Base-by-base conservation (phyloP, 2,329 filamentous ascomycete genomes). In the Thielaviopsis ethacetica region DNA sequence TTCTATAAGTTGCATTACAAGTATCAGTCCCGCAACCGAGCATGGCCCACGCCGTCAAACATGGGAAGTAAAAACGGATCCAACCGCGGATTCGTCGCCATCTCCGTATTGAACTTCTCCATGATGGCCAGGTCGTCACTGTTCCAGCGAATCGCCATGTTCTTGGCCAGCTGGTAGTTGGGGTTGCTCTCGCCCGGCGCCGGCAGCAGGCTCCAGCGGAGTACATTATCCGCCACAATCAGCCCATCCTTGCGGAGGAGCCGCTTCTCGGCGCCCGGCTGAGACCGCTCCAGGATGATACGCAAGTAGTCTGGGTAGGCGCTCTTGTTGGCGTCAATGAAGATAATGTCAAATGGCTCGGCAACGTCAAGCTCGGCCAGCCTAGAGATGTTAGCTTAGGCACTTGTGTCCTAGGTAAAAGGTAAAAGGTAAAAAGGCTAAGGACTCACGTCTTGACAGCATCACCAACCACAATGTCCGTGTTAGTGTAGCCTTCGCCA, bases 141-240 rank as follows among this genome's bases (percentile, higher is more conserved):
- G 5, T 9, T 30, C n/a, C 27, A 22, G 7, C 19, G 2, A 7
- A 56, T 26, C 1, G 44, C 61, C 60, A 61, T 64, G 26, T 30
- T 53, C 55, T 59, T 58, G 62, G 62, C 60, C 58, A 66, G 44
- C 30, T 59, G 21, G 22, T 51, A 51, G 41, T 59, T 59, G 21
- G 71, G 71, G 62, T 74, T 73, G 13, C 68, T 68, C 12, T 67
- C 64, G 61, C 67, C 68, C 24, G 70, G 68, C 19, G 72, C 70
- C 4, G 74, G 76, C 3, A 80, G 74, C 13, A 77, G 67, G 6
- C 72, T 77, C 6, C 69, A 67, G 2, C 74, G 73, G 26, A 82
- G 70, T 50, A 77, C 71, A 59, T 81, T 81, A 65, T 81, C 79
- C 0, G 75, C 77, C 15, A 80, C 68, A 61, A 81, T 75, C 59